These are phyloP conservation scores for Cutaneotrichosporon dermatis DNA, from an alignment of 1,284 basidiomycete species.

Conservation along the genomic window DNA sequence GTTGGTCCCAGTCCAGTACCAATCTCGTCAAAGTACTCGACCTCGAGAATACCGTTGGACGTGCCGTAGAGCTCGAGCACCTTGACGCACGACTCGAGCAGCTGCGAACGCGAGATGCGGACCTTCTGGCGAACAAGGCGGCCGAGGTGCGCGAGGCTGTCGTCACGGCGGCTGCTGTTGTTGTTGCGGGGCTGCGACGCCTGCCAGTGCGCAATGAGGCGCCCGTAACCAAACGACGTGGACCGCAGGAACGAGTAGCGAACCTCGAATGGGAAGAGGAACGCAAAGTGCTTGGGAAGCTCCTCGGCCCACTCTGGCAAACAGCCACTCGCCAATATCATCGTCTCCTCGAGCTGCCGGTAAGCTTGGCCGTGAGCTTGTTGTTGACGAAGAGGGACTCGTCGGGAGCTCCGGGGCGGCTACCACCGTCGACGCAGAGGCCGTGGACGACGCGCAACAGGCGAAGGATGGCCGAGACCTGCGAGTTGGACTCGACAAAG, in stretches of 20 bases:
- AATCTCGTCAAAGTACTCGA: constrained; percentile 99
- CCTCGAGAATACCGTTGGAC: constrained; percentile 86
- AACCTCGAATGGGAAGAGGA: constrained; percentile 96
- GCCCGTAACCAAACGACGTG: constrained; percentile 93
- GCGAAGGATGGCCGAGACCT: constrained; percentile 85
- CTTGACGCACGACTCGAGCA: constrained; percentile 95
- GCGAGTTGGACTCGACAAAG: constrained; percentile 75
- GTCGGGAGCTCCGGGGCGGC: constrained; percentile 46
- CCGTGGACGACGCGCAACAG: constrained; percentile 82
- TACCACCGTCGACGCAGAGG: constrained; percentile 57
- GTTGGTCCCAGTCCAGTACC: constrained; percentile 97
- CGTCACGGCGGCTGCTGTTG: constrained; percentile 77
- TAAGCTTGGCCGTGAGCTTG: constrained; percentile 95
- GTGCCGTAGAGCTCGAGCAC: constrained; percentile 93
- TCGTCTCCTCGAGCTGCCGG: constrained; percentile 95
- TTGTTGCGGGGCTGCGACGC: constrained; percentile 64
- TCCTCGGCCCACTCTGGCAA: constrained; percentile 95
- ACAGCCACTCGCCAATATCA: constrained; percentile 96
- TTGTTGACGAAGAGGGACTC: constrained; percentile 93
- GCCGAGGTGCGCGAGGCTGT: constrained; percentile 84
- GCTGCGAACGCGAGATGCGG: constrained; percentile 86
- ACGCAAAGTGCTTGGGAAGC: constrained; percentile 89
- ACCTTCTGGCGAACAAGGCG: constrained; percentile 94
- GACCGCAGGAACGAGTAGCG: constrained; percentile 95
- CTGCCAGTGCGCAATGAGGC: constrained; percentile 85